These are phyloP conservation scores for Torulaspora maleeae DNA, from an alignment of 805 yeast species.

Conservation along the genomic window DNA sequence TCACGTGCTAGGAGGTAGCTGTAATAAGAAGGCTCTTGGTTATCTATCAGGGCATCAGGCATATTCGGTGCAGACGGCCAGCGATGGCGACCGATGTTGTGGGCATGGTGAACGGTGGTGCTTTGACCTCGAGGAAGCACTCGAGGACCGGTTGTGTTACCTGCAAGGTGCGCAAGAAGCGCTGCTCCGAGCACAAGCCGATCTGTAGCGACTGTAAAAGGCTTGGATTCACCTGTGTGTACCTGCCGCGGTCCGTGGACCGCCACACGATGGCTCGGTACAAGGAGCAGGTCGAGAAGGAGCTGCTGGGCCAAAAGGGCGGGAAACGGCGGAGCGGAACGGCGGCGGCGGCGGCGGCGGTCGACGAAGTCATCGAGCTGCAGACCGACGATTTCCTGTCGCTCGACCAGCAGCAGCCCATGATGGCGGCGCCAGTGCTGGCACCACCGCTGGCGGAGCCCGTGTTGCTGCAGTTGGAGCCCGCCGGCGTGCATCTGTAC, in stretches of 20 bases:
- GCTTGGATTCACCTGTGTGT: constrained; percentile 59
- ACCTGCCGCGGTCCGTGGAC: constrained; percentile 51
- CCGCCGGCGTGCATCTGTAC: constrained; percentile 42
- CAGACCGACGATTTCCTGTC: constrained; percentile 13
- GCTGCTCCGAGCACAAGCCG: constrained; percentile 72
- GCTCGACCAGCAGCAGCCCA: constrained; percentile 10
- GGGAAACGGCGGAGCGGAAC: constrained; percentile 20
- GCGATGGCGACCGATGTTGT: too few relatives aligned
- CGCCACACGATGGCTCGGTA: constrained; percentile 26
- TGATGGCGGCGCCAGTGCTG: constrained; percentile 21
- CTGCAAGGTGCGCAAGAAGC: constrained; percentile 63
- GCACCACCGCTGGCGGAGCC: constrained; percentile 25
- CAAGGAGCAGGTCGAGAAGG: constrained; percentile 21
- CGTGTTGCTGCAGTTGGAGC: constrained; percentile 35
- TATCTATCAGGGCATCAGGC: too few relatives aligned
- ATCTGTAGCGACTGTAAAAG: constrained; percentile 62
- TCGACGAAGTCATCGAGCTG: neutral
- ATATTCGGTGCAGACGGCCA: too few relatives aligned
- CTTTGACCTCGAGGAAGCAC: constrained; percentile 13
- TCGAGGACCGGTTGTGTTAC: constrained; percentile 63
- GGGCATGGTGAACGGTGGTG: neutral
- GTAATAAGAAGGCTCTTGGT: too few relatives aligned
- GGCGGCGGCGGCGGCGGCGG: neutral
- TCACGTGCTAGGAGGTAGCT: too few relatives aligned
- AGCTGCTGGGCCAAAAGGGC: constrained; percentile 22